Percentiles rank a stretch among this genome's conserved stretches.
These are phyloP conservation scores for Xylariaceae sp. DNA, from an alignment of 2,329 filamentous ascomycete species.

Conservation along the genomic window DNA sequence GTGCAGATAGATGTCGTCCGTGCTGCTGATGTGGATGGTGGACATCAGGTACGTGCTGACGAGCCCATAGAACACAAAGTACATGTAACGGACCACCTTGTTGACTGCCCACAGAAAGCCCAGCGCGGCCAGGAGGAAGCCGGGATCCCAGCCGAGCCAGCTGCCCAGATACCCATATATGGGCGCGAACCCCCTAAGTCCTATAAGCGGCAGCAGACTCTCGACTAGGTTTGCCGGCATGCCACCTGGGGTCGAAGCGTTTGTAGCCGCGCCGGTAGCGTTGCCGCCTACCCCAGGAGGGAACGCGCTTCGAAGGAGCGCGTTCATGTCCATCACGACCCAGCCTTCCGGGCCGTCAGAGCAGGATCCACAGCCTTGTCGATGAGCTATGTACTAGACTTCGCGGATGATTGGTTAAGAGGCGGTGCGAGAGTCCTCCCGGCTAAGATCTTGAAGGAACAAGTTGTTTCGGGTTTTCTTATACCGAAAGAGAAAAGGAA, in stretches of 20 bases:
- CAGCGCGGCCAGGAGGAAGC: constrained; percentile 35
- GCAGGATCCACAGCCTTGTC: too few species aligned
- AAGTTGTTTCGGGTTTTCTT: too few species aligned
- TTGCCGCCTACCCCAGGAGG: constrained; percentile 12
- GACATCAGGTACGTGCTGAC: constrained; percentile 41
- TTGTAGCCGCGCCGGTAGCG: constrained; percentile 7
- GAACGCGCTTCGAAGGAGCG: constrained; percentile 12
- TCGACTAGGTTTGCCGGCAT: constrained; percentile 23
- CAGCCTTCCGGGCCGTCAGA: too few species aligned
- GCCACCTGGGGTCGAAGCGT: constrained; percentile 7
- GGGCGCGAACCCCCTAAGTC: constrained; percentile 34
- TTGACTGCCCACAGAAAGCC: constrained; percentile 41
- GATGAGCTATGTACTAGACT: too few species aligned
- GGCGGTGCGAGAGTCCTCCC: too few species aligned
- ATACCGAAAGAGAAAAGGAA: too few species aligned
- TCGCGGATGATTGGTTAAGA: too few species aligned
- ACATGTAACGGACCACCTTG: constrained; percentile 30
- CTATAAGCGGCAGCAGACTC: constrained; percentile 37
- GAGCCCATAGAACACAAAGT: constrained; percentile 26
- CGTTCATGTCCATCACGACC: constrained; percentile 15
- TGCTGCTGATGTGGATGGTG: constrained; percentile 44
- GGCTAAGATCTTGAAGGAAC: too few species aligned
- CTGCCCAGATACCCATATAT: constrained; percentile 37
- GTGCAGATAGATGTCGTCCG: constrained; percentile 51
- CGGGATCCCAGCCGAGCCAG: constrained; percentile 41